phyloP scores from a whole-genome alignment of 2,329 filamentous ascomycete genomes.

The Penicillium sp. region DNA sequence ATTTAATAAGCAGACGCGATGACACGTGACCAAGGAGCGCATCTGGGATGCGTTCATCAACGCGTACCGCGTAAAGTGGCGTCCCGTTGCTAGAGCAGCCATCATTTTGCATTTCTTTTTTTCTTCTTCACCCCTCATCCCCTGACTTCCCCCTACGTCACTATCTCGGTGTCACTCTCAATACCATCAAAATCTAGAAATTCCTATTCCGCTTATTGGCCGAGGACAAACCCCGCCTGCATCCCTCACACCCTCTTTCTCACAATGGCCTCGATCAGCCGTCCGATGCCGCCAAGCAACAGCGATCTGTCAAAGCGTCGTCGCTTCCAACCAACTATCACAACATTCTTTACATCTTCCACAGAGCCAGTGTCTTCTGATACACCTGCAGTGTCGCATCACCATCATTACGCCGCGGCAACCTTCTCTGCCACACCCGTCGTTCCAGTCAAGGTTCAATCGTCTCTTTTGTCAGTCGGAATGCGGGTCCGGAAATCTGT shows the following conservation, averaged over 20 bases:
- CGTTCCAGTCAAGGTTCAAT: slow-evolving; percentile 67
- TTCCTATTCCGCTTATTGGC: neutral
- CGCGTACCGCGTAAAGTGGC: slow-evolving; percentile 7
- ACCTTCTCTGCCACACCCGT: slow-evolving; percentile 47
- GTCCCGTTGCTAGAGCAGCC: slow-evolving; percentile 4
- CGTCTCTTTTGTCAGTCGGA: slow-evolving; percentile 83
- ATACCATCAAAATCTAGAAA: neutral
- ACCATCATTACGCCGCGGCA: slow-evolving; percentile 43
- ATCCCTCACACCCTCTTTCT: slow-evolving; percentile 1
- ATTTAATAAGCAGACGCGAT: neutral
- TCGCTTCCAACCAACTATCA: slow-evolving; percentile 47
- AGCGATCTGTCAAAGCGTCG: slow-evolving; percentile 41
- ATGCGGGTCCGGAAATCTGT: slow-evolving; percentile 94
- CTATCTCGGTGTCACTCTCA: neutral
- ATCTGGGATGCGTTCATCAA: neutral
- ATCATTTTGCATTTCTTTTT: neutral
- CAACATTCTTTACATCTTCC: slow-evolving; percentile 37
- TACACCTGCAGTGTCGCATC: slow-evolving; percentile 32
- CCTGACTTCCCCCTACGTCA: slow-evolving; percentile 5
- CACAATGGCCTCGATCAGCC: slow-evolving; percentile 20
- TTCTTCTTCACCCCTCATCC: neutral
- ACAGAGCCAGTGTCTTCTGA: slow-evolving; percentile 14
- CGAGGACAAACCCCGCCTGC: neutral
- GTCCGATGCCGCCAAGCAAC: slow-evolving; percentile 8
- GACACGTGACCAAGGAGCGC: neutral